Evolutionary conservation across 2,329 filamentous ascomycete species (phyloP).

Genomic region (Pseudocercospora crystallina): DNA sequence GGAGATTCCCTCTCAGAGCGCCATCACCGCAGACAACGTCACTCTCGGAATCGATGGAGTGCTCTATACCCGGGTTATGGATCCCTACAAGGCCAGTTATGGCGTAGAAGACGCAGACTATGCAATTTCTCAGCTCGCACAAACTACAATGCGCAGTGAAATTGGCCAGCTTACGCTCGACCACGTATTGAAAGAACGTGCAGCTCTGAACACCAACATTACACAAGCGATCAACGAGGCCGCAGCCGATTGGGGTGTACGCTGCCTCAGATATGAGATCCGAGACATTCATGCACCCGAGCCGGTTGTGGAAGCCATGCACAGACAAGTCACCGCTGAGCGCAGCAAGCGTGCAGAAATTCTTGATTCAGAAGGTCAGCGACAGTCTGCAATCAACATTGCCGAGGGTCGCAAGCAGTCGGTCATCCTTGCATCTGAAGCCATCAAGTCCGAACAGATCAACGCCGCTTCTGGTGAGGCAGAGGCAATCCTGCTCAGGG

Average conservation of each 20-base stretch:
- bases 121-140: conserved; percentile 94
- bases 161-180: conserved; percentile 96
- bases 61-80: conserved; percentile 91
- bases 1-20: conserved; percentile 95
- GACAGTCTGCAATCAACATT: conserved; percentile 97
- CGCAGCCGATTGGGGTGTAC: conserved; percentile 93
- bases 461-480: conserved; percentile 91
- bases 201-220: conserved; percentile 94
- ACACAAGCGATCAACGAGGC: conserved; percentile 99
- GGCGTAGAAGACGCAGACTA: conserved; percentile 98
- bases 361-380: conserved; percentile 92
- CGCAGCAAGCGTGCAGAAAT: conserved; percentile 97
- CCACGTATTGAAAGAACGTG: conserved; percentile 95
- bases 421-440: conserved; percentile 93
- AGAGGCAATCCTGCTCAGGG: conserved; percentile 85
- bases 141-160: conserved; percentile 98
- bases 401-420: conserved; percentile 96
- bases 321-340: conserved; percentile 95
- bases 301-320: conserved; percentile 95
- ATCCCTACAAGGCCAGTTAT: conserved; percentile 98
- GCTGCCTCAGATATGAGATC: conserved; percentile 95
- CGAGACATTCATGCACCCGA: conserved; percentile 95
- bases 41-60: conserved; percentile 95
- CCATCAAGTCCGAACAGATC: conserved; percentile 84
- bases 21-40: conserved; percentile 98